Percentiles rank a stretch among this genome's conserved stretches.
These are phyloP conservation scores for Phoenix roebelenii DNA, from an alignment of 176 grass and related monocot genomes.

Conservation along the genomic window DNA sequence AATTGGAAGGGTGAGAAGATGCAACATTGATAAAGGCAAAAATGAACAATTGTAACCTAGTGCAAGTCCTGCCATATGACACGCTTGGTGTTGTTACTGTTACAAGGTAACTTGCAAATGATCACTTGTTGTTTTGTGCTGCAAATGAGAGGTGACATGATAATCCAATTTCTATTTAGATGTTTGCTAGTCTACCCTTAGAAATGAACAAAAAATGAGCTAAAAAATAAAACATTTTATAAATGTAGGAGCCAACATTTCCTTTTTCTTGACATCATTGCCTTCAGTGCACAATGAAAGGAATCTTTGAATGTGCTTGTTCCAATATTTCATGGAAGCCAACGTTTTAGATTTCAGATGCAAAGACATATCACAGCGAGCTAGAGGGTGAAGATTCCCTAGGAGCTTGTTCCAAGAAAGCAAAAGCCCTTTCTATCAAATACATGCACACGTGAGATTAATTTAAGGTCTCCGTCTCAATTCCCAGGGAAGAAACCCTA, in stretches of 20 bases:
- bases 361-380: not conserved
- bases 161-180: no score
- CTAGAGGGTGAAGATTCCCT: conserved; percentile 28
- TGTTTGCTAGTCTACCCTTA: no score
- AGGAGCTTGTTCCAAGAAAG: conserved; percentile 29
- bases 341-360: conserved; percentile 23
- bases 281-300: conserved; percentile 15
- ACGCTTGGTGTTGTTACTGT: no score
- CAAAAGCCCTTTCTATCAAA: conserved; percentile 47
- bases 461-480: conserved; percentile 16
- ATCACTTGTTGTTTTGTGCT: no score
- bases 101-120: no score
- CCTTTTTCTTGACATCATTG: conserved; percentile 1
- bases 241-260: conserved; percentile 13
- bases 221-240: conserved; percentile 3
- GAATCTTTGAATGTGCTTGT: conserved; percentile 57
- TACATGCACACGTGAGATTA: conserved; percentile 54
- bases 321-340: conserved; percentile 40
- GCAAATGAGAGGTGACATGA: no score
- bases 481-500: conserved; percentile 24
- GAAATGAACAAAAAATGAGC: not conserved
- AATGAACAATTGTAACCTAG: no score
- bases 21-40: no score
- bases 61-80: no score
- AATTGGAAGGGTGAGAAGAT: no score